These are phyloP conservation scores for Pestalotiopsis sp. DNA, from an alignment of 2,329 filamentous ascomycete genomes.

Conservation along the genomic window DNA sequence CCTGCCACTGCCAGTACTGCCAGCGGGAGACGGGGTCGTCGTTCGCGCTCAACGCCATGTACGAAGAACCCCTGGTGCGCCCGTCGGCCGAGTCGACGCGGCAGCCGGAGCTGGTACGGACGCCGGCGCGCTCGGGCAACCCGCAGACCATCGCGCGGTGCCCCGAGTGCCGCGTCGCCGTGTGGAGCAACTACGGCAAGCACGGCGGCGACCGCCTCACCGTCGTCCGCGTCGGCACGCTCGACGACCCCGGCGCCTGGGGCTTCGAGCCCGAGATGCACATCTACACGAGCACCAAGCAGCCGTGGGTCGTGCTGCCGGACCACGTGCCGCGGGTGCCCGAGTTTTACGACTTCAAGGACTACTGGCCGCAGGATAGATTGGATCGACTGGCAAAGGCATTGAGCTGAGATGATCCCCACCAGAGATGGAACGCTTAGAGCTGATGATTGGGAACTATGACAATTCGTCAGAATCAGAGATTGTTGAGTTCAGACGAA, in stretches of 20 bases:
- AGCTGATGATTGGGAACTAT: background rate
- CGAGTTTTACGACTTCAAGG: constrained; percentile 4
- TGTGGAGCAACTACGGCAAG: constrained; percentile 9
- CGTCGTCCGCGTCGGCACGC: constrained; percentile 8
- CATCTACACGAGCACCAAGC: constrained; percentile 7
- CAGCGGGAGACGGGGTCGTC: constrained; percentile 7
- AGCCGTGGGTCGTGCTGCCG: constrained; percentile 2
- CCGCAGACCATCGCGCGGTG: constrained; percentile 11
- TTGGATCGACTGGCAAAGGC: background rate
- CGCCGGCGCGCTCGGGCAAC: background rate
- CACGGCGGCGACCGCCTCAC: constrained; percentile 4
- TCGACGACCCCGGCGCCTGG: constrained; percentile 4
- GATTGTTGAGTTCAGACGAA: background rate
- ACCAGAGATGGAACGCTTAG: background rate
- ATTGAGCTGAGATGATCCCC: background rate
- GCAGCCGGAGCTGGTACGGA: constrained; percentile 7
- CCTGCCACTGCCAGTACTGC: constrained; percentile 12
- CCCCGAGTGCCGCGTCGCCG: constrained; percentile 6
- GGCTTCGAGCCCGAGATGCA: constrained; percentile 11
- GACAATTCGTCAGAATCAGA: no score
- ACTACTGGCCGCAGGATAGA: constrained; percentile 9
- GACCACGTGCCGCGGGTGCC: background rate
- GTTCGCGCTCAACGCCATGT: constrained; percentile 14
- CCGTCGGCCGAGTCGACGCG: background rate
- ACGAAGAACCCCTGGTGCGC: background rate